A percentile compares a stretch with the other conserved stretches of the same genome.
Evolutionary conservation across 2,329 filamentous ascomycete species (phyloP).

Genomic region (Neofusicoccum umdonicola): DNA sequence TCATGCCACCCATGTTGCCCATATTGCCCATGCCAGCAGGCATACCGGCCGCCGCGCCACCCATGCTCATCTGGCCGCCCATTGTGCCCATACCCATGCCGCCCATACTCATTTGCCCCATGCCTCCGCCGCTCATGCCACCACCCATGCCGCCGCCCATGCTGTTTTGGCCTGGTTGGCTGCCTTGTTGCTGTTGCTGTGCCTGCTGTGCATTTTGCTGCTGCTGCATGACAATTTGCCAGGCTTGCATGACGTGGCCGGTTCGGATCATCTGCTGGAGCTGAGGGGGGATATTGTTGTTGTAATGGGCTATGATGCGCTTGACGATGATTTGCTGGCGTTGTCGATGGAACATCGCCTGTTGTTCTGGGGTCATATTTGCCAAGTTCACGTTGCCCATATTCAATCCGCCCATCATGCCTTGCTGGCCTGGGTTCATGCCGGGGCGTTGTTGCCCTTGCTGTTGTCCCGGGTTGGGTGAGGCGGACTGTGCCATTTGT

Average conservation of each 20-base stretch:
- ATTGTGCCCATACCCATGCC: slow-evolving; percentile 4
- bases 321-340: slow-evolving; percentile 27
- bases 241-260: not conserved
- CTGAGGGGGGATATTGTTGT: slow-evolving; percentile 24
- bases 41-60: not conserved
- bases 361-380: slow-evolving; percentile 2
- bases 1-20: slow-evolving; percentile 16
- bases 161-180: slow-evolving; percentile 1
- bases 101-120: slow-evolving; percentile 19
- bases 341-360: not conserved
- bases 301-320: slow-evolving; percentile 20
- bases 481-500: slow-evolving; percentile 7
- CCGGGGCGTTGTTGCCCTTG: slow-evolving; percentile 7
- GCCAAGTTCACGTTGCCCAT: slow-evolving; percentile 7
- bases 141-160: slow-evolving; percentile 20
- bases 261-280: slow-evolving; percentile 30
- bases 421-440: not conserved
- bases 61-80: slow-evolving; percentile 1
- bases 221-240: slow-evolving; percentile 11
- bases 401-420: slow-evolving; percentile 3
- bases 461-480: slow-evolving; percentile 2
- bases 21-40: slow-evolving; percentile 19
- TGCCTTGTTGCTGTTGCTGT: slow-evolving; percentile 15
- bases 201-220: slow-evolving; percentile 31
- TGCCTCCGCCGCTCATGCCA: slow-evolving; percentile 12